Conservation (phyloP, 2,329 filamentous ascomycete species). For the Thielaviopsis populi region DNA sequence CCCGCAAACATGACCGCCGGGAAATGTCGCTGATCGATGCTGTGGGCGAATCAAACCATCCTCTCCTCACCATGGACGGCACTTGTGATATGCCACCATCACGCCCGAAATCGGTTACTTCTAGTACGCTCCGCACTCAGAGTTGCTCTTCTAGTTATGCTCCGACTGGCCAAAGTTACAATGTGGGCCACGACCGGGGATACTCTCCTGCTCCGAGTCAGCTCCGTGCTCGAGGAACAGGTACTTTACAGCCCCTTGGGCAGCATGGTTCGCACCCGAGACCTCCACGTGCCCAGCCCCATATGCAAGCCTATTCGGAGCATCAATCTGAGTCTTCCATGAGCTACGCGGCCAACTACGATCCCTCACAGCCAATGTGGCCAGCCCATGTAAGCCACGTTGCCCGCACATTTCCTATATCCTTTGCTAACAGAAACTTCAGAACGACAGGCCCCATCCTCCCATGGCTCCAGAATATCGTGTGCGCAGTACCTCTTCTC, state of each 20-base stretch:
- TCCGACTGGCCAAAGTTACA: neutral
- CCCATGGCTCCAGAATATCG: neutral
- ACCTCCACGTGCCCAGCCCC: slow-evolving; percentile 2
- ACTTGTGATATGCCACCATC: neutral
- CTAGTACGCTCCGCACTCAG: slow-evolving; percentile 1
- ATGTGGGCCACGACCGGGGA: neutral
- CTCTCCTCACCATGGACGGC: slow-evolving; percentile 4
- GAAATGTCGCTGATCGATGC: slow-evolving; percentile 15
- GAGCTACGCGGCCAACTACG: neutral
- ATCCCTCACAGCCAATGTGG: neutral
- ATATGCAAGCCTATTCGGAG: neutral
- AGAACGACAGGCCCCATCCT: neutral
- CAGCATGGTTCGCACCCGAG: neutral
- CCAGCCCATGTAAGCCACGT: slow-evolving; percentile 1
- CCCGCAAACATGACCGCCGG: slow-evolving; percentile 10
- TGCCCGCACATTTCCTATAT: neutral
- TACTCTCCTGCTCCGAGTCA: slow-evolving; percentile 9
- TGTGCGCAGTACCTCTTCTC: neutral
- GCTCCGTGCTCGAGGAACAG: neutral
- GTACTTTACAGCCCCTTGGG: neutral
- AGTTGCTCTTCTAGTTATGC: slow-evolving; percentile 13
- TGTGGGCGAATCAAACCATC: slow-evolving; percentile 14
- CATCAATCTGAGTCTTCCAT: neutral
- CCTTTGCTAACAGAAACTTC: neutral
- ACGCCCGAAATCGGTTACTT: slow-evolving; percentile 1